phyloP scores from a whole-genome alignment of 2,329 filamentous ascomycete genomes.

The Cytospora chrysosperma region DNA sequence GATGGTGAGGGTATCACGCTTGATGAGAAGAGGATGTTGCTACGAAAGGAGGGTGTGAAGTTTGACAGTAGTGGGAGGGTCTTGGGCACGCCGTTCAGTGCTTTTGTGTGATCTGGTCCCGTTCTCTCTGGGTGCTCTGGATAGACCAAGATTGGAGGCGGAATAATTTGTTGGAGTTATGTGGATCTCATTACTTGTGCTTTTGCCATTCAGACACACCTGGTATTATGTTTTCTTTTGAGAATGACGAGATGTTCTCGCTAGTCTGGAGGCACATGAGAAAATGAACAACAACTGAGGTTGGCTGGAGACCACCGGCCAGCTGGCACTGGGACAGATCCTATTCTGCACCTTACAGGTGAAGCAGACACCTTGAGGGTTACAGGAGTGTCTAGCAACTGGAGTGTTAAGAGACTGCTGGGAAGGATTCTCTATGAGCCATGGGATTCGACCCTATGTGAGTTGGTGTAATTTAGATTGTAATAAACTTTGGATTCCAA shows the following conservation, averaged over 20 bases:
- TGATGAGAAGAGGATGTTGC: slow-evolving; percentile 60
- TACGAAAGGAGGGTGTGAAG: slow-evolving; percentile 62
- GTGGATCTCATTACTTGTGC: background rate
- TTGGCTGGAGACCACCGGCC: too few species aligned
- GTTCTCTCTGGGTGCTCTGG: background rate
- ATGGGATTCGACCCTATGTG: too few species aligned
- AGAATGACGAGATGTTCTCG: background rate
- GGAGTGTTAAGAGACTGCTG: too few species aligned
- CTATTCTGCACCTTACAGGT: too few species aligned
- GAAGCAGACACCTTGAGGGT: too few species aligned
- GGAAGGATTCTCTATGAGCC: too few species aligned
- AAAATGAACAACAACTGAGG: background rate
- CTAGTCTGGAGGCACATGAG: background rate
- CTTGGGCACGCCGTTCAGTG: slow-evolving; percentile 54
- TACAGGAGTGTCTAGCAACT: too few species aligned
- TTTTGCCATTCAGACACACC: background rate
- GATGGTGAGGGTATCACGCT: slow-evolving; percentile 62
- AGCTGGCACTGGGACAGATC: too few species aligned
- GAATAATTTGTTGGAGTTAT: background rate
- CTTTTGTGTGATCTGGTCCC: slow-evolving; percentile 35
- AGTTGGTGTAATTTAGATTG: too few species aligned
- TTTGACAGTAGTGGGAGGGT: slow-evolving; percentile 62
- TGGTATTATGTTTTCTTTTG: background rate
- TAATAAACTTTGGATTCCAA: too few species aligned
- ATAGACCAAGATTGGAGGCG: too few species aligned